Evolutionary conservation across 78 protist genomes (phyloP), one percentile per base, ranked within the genome.

Genomic region (Dictyostelium intermedium): DNA sequence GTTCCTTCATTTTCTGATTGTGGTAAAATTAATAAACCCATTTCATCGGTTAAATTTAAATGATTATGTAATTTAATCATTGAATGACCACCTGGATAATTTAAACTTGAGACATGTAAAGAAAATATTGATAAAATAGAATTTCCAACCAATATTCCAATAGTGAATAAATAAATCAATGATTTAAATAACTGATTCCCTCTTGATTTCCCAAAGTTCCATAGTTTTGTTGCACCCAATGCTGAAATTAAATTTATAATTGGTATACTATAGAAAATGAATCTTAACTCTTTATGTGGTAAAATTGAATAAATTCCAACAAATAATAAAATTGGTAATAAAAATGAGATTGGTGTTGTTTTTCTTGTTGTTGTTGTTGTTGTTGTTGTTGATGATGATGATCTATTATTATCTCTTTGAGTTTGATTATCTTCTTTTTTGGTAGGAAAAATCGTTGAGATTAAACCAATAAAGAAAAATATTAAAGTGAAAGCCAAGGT

Each of bases 241-340:
- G 98, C 96, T 7, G 96, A 91, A 4, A 60, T 56, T 2, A 95
- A 20, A 74, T 85, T 96, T 27, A 97, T 18, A 27, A 95, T 47
- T 41, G 99, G 99, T 1, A 98, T 11, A 8, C 70, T 97, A 66
- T 97, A 97, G 43, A 98, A 76, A 34, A 98, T 80, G 72, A 98
- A 98, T 16, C 99, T 79, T 27, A 98, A 92, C 79, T 98, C 99
- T 86, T 97, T 97, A 86, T 98, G 99, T 10, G 98, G 98, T 60
- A 97, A 86, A 32, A 96, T 86, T 7, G 97, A 94, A 87, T 98
- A 98, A 37, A 96, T 35, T 4, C 25, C 56, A 2, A 98, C 76
- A 39, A 91, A 98, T 39, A 30, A 10, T 13, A 97, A 10, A 6
- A 45, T 32, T 14, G 91, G 93, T 1, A 70, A 25, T 18, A 83